Evolutionary conservation across 2,329 filamentous ascomycete species (phyloP).

Genomic region (Nigrospora sphaerica): DNA sequence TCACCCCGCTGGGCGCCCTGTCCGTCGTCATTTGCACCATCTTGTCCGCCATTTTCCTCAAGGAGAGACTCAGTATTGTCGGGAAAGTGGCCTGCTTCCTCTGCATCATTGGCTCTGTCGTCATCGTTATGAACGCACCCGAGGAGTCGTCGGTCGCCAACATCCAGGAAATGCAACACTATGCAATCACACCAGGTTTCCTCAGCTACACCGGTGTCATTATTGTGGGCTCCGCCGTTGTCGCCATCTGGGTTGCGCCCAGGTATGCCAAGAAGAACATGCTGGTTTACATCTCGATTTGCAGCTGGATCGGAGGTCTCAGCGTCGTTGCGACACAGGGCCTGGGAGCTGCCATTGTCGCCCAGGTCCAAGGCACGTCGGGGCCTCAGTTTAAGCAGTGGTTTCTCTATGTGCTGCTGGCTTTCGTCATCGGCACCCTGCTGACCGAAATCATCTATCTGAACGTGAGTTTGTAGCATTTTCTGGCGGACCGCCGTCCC

Average conservation of each 20-base stretch:
- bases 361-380: conserved; percentile 70
- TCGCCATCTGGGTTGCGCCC: conserved; percentile 75
- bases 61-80: conserved; percentile 90
- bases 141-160: conserved; percentile 74
- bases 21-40: conserved; percentile 90
- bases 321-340: conserved; percentile 95
- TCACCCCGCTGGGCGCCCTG: conserved; percentile 84
- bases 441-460: conserved; percentile 91
- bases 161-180: conserved; percentile 89
- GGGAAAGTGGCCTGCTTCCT: conserved; percentile 95
- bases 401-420: conserved; percentile 88
- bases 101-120: conserved; percentile 85
- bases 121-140: conserved; percentile 93
- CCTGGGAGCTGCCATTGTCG: conserved; percentile 82
- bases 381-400: conserved; percentile 82
- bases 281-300: conserved; percentile 95
- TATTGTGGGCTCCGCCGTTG: conserved; percentile 62
- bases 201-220: conserved; percentile 78
- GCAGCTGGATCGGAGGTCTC: conserved; percentile 87
- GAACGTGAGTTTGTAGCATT: conserved; percentile 60
- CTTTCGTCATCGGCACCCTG: conserved; percentile 84
- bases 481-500: neutral
- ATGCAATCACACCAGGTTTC: conserved; percentile 81
- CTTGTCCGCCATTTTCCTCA: conserved; percentile 88
- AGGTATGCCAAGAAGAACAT: conserved; percentile 94